A percentile compares a stretch with the other conserved stretches of the same genome.
Conservation (phyloP, 1,284 basidiomycete genomes). For the Neotropicomus parvogracilis region DNA sequence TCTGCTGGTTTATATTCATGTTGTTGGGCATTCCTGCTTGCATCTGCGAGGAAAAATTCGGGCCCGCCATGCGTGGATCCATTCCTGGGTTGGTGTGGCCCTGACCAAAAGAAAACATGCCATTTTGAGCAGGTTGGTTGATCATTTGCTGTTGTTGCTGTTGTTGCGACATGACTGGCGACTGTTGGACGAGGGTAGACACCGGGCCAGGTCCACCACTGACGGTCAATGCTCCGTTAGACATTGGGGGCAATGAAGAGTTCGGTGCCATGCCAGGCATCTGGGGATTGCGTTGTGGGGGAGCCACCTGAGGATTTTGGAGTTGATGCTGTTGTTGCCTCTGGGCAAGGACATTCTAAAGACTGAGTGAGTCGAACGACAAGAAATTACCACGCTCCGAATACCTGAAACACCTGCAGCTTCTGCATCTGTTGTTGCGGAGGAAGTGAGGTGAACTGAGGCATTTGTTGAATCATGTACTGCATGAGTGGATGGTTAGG, state of each 20-base stretch:
- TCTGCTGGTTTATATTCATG: slow-evolving; percentile 40
- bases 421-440: slow-evolving; percentile 55
- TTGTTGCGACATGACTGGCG: slow-evolving; percentile 30
- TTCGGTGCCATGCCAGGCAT: slow-evolving; percentile 28
- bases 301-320: slow-evolving; percentile 26
- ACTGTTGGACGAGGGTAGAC: slow-evolving; percentile 29
- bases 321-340: slow-evolving; percentile 25
- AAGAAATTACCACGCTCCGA: slow-evolving; percentile 15
- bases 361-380: slow-evolving; percentile 11
- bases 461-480: slow-evolving; percentile 49
- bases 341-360: slow-evolving; percentile 20
- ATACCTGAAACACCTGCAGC: slow-evolving; percentile 52
- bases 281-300: slow-evolving; percentile 28
- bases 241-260: slow-evolving; percentile 20
- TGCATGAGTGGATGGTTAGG: slow-evolving; percentile 56
- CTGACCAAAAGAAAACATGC: slow-evolving; percentile 33
- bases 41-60: slow-evolving; percentile 30
- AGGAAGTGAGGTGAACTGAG: slow-evolving; percentile 52
- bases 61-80: slow-evolving; percentile 29
- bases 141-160: slow-evolving; percentile 32
- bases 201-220: slow-evolving; percentile 25
- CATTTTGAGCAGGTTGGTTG: slow-evolving; percentile 27
- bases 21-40: slow-evolving; percentile 29
- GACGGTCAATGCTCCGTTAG: slow-evolving; percentile 25
- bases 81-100: slow-evolving; percentile 23